A percentile compares a stretch with the other conserved stretches of the same genome.
phyloP scores from a whole-genome alignment of 495 filamentous ascomycete species.

The Penicillium robsamsonii region DNA sequence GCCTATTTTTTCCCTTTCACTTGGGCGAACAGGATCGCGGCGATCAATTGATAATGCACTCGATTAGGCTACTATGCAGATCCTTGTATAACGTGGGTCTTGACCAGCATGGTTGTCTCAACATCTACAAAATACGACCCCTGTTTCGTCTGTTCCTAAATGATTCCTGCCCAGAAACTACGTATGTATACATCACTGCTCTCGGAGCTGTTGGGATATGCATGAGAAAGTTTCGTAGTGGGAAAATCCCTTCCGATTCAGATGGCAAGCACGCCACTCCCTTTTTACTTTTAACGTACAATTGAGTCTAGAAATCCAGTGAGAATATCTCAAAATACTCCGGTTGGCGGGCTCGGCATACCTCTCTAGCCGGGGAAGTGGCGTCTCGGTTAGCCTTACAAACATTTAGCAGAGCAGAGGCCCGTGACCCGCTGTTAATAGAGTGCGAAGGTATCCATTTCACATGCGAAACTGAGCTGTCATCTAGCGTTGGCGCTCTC shows the following conservation, averaged over 20 bases:
- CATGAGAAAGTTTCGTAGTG: not conserved
- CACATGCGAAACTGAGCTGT: conserved; percentile 6
- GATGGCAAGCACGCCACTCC: conserved; percentile 17
- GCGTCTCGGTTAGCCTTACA: not conserved
- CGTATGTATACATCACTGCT: not conserved
- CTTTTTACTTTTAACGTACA: not conserved
- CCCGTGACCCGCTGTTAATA: not conserved
- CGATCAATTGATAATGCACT: conserved; percentile 7
- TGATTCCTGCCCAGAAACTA: not conserved
- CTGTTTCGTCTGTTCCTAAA: not conserved
- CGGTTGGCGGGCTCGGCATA: not conserved
- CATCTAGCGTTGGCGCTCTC: not conserved
- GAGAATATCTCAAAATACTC: not conserved
- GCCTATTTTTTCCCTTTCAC: not conserved
- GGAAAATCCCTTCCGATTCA: conserved; percentile 10
- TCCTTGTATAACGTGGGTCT: conserved; percentile 6
- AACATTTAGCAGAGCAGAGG: not conserved
- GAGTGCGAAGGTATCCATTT: not conserved
- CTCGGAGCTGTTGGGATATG: not conserved
- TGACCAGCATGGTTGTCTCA: not conserved
- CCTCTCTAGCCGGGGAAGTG: not conserved
- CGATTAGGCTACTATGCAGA: conserved; percentile 12
- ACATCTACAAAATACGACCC: not conserved
- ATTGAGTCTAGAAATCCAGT: not conserved
- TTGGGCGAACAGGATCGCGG: not conserved